Evolutionary conservation across 2,329 filamentous ascomycete species (phyloP).

Genomic region (Bretziella fagacearum): DNA sequence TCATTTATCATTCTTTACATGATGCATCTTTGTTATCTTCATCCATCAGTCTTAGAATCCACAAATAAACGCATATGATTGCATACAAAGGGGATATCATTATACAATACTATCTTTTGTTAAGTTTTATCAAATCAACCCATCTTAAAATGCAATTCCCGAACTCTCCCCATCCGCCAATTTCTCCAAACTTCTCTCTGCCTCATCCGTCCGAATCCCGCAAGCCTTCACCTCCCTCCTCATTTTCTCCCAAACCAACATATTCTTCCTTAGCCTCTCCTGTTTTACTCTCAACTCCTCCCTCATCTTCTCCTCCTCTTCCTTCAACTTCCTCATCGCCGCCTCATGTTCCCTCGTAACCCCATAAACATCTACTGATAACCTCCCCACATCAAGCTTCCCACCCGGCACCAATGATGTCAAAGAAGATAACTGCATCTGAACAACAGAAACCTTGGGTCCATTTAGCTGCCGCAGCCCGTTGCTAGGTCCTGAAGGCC

Average conservation of each 20-base stretch:
- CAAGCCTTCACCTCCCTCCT: constrained; percentile 37
- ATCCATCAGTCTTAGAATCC: too few relatives aligned
- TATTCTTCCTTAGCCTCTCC: constrained; percentile 35
- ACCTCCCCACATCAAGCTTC: constrained; percentile 32
- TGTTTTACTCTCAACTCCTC: constrained; percentile 36
- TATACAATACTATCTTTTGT: constrained; percentile 1
- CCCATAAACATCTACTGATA: constrained; percentile 27
- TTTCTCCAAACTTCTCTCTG: constrained; percentile 39
- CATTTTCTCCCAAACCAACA: constrained; percentile 36
- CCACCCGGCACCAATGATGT: constrained; percentile 37
- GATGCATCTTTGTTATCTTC: too few relatives aligned
- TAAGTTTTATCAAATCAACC: background rate
- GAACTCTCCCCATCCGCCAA: constrained; percentile 35
- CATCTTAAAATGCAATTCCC: constrained; percentile 34
- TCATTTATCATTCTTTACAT: too few relatives aligned
- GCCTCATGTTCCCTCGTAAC: constrained; percentile 36
- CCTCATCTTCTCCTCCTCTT: constrained; percentile 41
- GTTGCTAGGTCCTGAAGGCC: constrained; percentile 11
- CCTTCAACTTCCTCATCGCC: constrained; percentile 36
- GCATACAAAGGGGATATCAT: constrained; percentile 10
- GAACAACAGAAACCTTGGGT: constrained; percentile 31
- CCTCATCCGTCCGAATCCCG: constrained; percentile 39
- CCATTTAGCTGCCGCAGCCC: too few relatives aligned
- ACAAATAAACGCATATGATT: background rate
- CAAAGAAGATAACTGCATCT: constrained; percentile 34